These are phyloP conservation scores for Globisporangium nodosum DNA, from an alignment of 352 stramenopile genomes.

Conservation along the genomic window DNA sequence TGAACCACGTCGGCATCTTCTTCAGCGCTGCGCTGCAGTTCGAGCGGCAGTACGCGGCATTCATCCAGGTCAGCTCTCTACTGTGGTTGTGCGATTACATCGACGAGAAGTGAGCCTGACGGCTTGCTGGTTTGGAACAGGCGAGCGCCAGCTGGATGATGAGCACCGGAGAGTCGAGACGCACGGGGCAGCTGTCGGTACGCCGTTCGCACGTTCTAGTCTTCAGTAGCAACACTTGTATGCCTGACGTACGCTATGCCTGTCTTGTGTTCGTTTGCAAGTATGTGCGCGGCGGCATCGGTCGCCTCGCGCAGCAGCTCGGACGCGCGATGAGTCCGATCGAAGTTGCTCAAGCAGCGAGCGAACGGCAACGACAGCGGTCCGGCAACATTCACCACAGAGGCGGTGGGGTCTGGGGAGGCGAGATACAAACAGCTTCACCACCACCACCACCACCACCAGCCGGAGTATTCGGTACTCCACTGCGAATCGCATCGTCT, in stretches of 20 bases:
- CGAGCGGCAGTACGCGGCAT: constrained; percentile 47
- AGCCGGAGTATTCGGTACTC: background rate
- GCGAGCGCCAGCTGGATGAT: too few species aligned
- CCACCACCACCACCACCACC: background rate
- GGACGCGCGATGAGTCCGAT: background rate
- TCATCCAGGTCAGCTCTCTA: constrained; percentile 36
- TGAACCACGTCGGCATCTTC: constrained; percentile 52
- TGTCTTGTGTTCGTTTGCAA: background rate
- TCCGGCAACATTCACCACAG: background rate
- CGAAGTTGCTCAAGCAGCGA: background rate
- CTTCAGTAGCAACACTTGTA: too few species aligned
- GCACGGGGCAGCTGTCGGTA: too few species aligned
- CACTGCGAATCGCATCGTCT: background rate
- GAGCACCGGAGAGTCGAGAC: too few species aligned
- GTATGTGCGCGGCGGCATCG: background rate
- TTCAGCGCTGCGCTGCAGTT: constrained; percentile 44
- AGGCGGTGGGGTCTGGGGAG: background rate
- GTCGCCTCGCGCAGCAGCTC: background rate
- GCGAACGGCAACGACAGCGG: background rate
- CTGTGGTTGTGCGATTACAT: too few species aligned
- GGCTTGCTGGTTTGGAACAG: too few species aligned
- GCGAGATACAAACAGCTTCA: background rate
- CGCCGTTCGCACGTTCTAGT: too few species aligned
- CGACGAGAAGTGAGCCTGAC: too few species aligned
- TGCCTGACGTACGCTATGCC: background rate